Evolutionary conservation across 139 green algal species (phyloP), one percentile per base, ranked within the genome.

Genomic region (Volvox reticuliferus): DNA sequence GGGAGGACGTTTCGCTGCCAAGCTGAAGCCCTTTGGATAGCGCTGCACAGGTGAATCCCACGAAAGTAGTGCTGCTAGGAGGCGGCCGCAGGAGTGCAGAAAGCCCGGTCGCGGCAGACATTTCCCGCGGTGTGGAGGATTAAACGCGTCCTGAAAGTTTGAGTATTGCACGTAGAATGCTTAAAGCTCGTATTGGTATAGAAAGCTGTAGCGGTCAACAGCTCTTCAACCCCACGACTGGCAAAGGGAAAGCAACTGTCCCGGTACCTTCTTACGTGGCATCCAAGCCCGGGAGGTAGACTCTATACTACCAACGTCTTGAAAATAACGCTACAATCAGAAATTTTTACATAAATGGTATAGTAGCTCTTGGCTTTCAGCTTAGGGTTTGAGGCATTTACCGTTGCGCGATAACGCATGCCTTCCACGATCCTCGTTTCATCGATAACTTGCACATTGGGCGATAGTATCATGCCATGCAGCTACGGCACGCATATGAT

Each of bases 251-350:
- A 84, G 17, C 36, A 33, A 67, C 30, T 24, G 75, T 81, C 32
- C 75, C 75, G 75, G 22, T 35, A 81, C 44, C 75, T 61, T 65
- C 78, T 67, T 84, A 33, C 78, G 78, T 84, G 78, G 78, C n/a
- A 37, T 35, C 78, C 22, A 13, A 63, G 78, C 67, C 78, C 24
- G 78, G 63, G 78, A 12, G 19, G 36, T 84, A 84, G 78, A 32
- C 78, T 67, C 44, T 55, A 9, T 55, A 14, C 44, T 9, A 55
- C 5, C 44, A 55, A 9, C 44, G 44, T 9, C 44, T 55, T 5
- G 44, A 55, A 55, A 55, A 55, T 9, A 9, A 55, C 44, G 44
- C 9, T 55, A 55, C 44, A 55, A 55, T 55, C 5, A 55, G 44
- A 55, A 14, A 55, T n/a, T n/a, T n/a, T n/a, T 9, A 9, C 44